Conservation (phyloP, 768 basidiomycete genomes). For the Steccherinum ochraceum region DNA sequence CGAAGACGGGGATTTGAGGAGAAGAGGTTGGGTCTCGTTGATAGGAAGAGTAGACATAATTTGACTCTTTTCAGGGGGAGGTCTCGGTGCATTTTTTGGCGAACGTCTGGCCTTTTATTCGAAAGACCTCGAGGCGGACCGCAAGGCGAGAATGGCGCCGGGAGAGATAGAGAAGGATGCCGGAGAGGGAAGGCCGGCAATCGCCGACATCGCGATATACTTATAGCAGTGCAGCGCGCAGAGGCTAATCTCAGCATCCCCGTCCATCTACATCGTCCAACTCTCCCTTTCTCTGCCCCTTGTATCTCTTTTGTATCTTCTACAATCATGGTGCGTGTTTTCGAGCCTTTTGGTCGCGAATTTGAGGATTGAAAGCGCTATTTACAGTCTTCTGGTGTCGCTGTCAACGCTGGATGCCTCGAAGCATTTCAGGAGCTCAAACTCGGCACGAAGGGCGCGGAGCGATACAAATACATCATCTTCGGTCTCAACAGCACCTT, state of each 20-base stretch:
- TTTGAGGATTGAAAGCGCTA: not conserved
- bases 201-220: constrained; percentile 25
- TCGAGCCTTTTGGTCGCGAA: not conserved
- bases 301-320: too few species aligned
- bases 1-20: not conserved
- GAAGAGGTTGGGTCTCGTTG: not conserved
- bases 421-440: constrained; percentile 62
- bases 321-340: not conserved
- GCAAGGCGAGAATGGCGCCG: constrained; percentile 1
- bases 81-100: too few species aligned
- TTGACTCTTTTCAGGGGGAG: too few species aligned
- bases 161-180: constrained; percentile 4
- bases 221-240: constrained; percentile 12
- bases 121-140: not conserved
- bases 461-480: constrained; percentile 82
- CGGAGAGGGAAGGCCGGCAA: constrained; percentile 19
- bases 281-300: not conserved
- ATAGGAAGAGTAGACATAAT: not conserved
- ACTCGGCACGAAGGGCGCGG: constrained; percentile 66
- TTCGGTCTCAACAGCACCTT: constrained; percentile 55
- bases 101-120: not conserved
- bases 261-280: not conserved
- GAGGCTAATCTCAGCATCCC: not conserved
- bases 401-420: constrained; percentile 52
- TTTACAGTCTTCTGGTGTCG: constrained; percentile 62